phyloP scores from a whole-genome alignment of 441 rosid genomes.

The Corymbia citriodora region DNA sequence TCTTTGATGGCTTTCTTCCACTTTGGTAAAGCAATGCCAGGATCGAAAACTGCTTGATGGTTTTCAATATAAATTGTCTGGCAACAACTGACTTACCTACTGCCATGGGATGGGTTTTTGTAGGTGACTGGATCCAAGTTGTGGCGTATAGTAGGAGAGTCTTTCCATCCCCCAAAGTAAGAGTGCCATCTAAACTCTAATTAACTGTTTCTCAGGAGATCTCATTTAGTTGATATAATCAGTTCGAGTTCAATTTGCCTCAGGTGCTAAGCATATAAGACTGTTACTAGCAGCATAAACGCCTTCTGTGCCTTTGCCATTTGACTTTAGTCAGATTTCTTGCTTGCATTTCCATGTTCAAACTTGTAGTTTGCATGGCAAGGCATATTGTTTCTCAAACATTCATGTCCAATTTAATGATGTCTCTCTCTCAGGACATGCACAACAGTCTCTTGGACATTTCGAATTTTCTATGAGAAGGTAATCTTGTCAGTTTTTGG shows the following conservation, averaged over 20 bases:
- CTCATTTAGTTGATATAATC: background rate
- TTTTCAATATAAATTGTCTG: background rate
- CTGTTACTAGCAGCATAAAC: background rate
- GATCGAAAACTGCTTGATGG: background rate
- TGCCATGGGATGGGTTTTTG: conserved; percentile 18
- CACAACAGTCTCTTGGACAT: conserved; percentile 91
- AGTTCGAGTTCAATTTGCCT: background rate
- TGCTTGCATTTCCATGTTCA: background rate
- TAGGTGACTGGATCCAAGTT: conserved; percentile 85
- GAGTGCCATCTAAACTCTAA: background rate
- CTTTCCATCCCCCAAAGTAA: conserved; percentile 97
- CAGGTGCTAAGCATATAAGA: background rate
- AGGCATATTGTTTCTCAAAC: background rate
- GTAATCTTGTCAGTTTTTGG: conserved; percentile 25
- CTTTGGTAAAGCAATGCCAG: background rate
- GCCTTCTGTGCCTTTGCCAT: background rate
- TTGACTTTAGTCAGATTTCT: background rate
- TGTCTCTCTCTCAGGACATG: conserved; percentile 63
- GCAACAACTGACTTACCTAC: conserved; percentile 5
- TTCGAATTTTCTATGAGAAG: conserved; percentile 93
- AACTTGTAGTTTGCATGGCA: background rate
- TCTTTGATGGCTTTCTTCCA: background rate
- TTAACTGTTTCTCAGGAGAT: background rate
- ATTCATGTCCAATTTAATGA: conserved; percentile 8
- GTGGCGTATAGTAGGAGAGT: conserved; percentile 98